phyloP scores from a whole-genome alignment of 2,329 filamentous ascomycete species.

The Colletotrichum shisoi region DNA sequence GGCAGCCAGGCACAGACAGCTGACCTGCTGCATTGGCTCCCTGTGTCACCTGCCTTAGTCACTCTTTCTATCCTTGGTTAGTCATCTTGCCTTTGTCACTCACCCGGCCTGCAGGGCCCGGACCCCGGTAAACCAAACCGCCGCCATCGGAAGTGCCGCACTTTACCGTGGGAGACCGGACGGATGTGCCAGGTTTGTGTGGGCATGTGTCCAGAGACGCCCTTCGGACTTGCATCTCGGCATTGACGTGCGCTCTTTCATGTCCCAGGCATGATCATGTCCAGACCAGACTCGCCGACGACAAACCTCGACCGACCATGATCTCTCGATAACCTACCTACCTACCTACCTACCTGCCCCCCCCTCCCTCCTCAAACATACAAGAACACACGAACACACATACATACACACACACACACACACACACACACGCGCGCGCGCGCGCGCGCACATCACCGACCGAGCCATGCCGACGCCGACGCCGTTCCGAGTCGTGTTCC shows the following conservation, averaged over 20 bases:
- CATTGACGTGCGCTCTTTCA: constrained; percentile 1
- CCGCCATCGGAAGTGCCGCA: constrained; percentile 33
- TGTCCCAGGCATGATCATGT: not conserved
- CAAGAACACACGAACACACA: not conserved
- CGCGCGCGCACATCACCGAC: not conserved
- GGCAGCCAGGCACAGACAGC: constrained; percentile 1
- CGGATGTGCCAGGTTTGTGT: not conserved
- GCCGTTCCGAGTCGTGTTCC: constrained; percentile 43
- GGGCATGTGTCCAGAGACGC: constrained; percentile 3
- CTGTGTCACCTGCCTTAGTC: constrained; percentile 4
- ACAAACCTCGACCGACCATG: constrained; percentile 14
- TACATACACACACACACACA: not conserved
- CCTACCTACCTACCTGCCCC: too few relatives aligned
- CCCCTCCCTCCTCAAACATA: too few relatives aligned
- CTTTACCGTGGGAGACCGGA: constrained; percentile 14
- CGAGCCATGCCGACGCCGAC: constrained; percentile 41
- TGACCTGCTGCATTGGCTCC: not conserved
- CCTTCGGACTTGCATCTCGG: constrained; percentile 18
- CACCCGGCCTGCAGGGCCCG: constrained; percentile 7
- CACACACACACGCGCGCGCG: too few relatives aligned
- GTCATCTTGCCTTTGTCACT: too few relatives aligned
- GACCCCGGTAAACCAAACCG: constrained; percentile 24
- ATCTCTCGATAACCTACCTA: constrained; percentile 9
- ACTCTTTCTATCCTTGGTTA: not conserved
- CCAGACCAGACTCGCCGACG: not conserved